Conservation (phyloP, 2,329 filamentous ascomycete species). For the Botrytis cinerea region DNA sequence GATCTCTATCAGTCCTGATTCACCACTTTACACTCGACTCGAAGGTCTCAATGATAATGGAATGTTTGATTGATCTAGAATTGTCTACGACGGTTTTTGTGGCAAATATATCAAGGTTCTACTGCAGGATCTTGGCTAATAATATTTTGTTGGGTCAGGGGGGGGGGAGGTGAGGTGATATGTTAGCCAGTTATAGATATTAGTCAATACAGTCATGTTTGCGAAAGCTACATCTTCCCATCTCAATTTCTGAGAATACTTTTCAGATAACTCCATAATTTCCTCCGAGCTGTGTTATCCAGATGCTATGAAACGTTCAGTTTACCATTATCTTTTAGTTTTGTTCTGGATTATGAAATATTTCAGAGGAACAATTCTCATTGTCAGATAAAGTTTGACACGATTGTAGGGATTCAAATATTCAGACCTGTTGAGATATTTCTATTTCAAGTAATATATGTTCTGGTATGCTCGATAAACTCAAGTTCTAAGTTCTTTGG, state of each 20-base stretch:
- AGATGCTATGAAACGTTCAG: neutral
- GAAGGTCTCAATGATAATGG: neutral
- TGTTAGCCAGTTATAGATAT: neutral
- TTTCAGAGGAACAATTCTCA: neutral
- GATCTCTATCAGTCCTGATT: neutral
- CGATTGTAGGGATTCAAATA: neutral
- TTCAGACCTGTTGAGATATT: neutral
- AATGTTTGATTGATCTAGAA: neutral
- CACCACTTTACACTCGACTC: neutral
- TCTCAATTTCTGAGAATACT: neutral
- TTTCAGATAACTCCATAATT: neutral
- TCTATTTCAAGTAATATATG: neutral
- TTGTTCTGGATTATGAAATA: neutral
- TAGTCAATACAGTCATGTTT: neutral
- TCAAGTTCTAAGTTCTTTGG: neutral
- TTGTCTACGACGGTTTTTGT: neutral
- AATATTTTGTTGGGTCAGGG: neutral
- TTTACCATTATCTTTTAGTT: no score
- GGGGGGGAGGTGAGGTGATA: neutral
- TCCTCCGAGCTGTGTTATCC: neutral
- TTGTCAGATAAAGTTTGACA: neutral
- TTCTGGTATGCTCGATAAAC: fast-evolving
- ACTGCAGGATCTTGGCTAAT: no score
- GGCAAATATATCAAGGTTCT: neutral
- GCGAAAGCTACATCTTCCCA: neutral